Evolutionary conservation across 1,139 yeast genomes (phyloP), one percentile per base, ranked within the genome.

Genomic region (Kazachstania sp.): DNA sequence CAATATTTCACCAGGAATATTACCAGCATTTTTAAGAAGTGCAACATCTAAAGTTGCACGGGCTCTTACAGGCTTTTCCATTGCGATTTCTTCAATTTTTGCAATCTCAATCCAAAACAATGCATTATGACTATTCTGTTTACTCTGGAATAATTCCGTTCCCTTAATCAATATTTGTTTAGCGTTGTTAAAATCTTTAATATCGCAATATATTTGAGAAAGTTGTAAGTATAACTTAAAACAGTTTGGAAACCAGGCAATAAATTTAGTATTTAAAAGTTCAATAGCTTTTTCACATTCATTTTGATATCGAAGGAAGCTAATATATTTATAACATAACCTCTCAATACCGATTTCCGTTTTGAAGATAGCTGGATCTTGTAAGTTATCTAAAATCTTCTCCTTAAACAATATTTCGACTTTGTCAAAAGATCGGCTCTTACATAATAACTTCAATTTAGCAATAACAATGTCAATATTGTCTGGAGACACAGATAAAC

Each of bases 41-140:
- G 87, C 95, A 34, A 78, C 69, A 55, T 87, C 97, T 15, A 88
- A 64, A 1, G 76, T 71, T 0, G 95, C 81, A 48, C 96, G 75
- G 0, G 95, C 92, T 49, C 78, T 72, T 4, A 82, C 74, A 3
- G 64, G 50, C 8, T 73, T 69, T 0, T 69, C 69, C 6, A 73
- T 62, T 6, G 63, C 54, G 0, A 59, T 46, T 47, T 73, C 77
- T 52, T 82, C 84, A 2, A 79, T 52, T 1, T 61, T 54, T 0
- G 88, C 71, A n/a, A 79, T 61, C 3, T 68, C 52, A 1, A 78
- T 63, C 94, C 95, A 86, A 5, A 87, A 53, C 1, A 65, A 55
- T 0, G 71, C 61, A 2, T 70, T 68, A 26, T 20, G 29, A 20
- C 29, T 23, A 23, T 20, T 26, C 11, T 18, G 15, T 37, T n/a